Evolutionary conservation across 129 eudicot genomes (phyloP), one percentile per base, ranked within the genome.

Genomic region (Chrysanthemum makinoi): DNA sequence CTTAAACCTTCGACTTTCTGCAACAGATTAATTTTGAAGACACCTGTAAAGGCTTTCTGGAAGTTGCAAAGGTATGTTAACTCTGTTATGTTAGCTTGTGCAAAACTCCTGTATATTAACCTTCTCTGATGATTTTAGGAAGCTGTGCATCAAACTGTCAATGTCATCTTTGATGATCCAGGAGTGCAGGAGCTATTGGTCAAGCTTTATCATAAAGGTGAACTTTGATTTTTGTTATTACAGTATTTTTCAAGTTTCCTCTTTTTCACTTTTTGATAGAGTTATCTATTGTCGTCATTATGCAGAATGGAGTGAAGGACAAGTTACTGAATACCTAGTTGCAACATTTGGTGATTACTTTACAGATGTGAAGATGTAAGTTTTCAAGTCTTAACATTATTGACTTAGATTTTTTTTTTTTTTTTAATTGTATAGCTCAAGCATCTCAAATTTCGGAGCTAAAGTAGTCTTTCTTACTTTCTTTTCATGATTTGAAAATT

Each of bases 41-140:
- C 74, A 94, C 99, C 11, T 94, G 99, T 84, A 94, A 94, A 88
- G 99, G 99, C 55, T 94, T 94, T 81, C 82, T 94, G 68, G 99
- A 94, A 80, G 99, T 94, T 81, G 94, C 99, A 54, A 94, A 90
- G 92, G 98, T 89, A 79, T 48, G 61, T 50, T 71, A 17, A 52
- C 19, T 43, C 26, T 53, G 43, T 65, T 53, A 65, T 54, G 20
- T 47, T 66, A 43, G 12, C 59, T 13, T 68, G 54, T 35, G 13
- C 10, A 69, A 15, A 52, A 50, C 8, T 52, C 47, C 24, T 62
- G 28, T 70, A 43, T 53, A 15, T 50, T 74, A 15, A 73, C 69
- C 53, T 44, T 74, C 9, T 47, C 59, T 74, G 55, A 70, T 48
- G 47, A 59, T 62, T 68, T 35, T 60, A 89, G 96, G 98, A 87